These are phyloP conservation scores for Anacardium occidentale DNA, from an alignment of 345 rosid species.

Conservation along the genomic window DNA sequence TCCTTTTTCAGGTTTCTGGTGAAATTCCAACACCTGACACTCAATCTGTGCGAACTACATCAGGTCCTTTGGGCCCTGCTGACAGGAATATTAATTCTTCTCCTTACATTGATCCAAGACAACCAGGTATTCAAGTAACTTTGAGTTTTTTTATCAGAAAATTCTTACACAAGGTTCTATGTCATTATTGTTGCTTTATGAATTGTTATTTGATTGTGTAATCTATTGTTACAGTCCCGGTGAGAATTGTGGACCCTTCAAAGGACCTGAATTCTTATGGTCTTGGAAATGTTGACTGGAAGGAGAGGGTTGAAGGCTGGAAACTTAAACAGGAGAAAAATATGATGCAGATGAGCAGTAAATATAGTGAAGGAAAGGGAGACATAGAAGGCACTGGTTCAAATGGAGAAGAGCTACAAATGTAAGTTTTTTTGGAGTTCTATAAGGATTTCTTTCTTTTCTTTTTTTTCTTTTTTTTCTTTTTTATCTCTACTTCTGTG, in stretches of 20 bases:
- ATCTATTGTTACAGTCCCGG: conserved; percentile 64
- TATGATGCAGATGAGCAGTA: conserved; percentile 62
- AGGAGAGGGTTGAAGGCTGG: conserved; percentile 99
- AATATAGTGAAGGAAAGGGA: conserved; percentile 83
- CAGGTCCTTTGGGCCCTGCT: conserved; percentile 94
- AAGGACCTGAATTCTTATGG: conserved; percentile 98
- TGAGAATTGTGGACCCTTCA: conserved; percentile 96
- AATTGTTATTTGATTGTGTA: conserved; percentile 21
- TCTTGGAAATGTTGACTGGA: conserved; percentile 98
- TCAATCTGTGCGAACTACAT: conserved; percentile 93
- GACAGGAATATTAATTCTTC: conserved; percentile 80
- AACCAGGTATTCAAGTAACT: conserved; percentile 62
- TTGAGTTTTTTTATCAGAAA: conserved; percentile 9
- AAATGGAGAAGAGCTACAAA: conserved; percentile 95
- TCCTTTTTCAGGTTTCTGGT: conserved; percentile 72
- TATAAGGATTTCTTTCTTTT: conserved; percentile 8
- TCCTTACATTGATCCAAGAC: conserved; percentile 93
- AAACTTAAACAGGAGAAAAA: conserved; percentile 96
- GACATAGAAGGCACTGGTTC: conserved; percentile 98
- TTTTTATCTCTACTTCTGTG: too few species aligned
- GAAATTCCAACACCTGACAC: conserved; percentile 92
- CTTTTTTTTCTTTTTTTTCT: too few species aligned
- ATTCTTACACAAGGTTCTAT: conserved; percentile 12
- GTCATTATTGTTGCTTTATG: conserved; percentile 6
- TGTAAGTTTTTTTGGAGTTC: conserved; percentile 47